Base-by-base conservation (phyloP, 2,329 filamentous ascomycete species). In the Ampelomyces quisqualis region DNA sequence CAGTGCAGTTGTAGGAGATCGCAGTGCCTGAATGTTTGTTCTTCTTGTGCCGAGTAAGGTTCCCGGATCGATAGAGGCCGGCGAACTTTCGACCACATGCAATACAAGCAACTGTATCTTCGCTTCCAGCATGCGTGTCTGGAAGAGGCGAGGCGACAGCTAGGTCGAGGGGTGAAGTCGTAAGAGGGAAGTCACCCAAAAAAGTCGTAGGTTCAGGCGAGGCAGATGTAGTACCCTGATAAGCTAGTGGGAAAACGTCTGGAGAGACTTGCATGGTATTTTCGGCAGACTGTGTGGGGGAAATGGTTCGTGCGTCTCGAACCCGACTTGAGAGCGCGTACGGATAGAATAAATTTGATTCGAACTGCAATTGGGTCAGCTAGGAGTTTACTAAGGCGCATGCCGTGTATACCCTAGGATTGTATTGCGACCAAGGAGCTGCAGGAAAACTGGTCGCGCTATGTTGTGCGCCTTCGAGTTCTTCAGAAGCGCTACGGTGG, bases 21-120 rank as follows among this genome's bases (percentile, higher is more conserved):
- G 13, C 26, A 2, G 21, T 14, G 7, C 18, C 27, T 8, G 40
- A 10, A 18, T 55, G 51, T 26, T 48, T 43, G 7, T 40, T 39
- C 17, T 34, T 35, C 4, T 39, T 14, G 23, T 52, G 49, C 11
- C 51, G 43, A 6, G 15, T 24, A 18, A 44, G 39, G 7, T 55
- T 55, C 3, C 49, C 44, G 2, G 30, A 34, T 9, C 28, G 13
- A 19, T 55, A 48, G 9, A n/a, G 5, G 2, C 49, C 48, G 4
- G 43, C 49, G 26, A 54, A 54, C 5, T 19, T 11, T 7, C 28
- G 26, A 10, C 23, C 22, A 17, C 51, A 54, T 13, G 34, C 18
- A 7, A 17, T 5, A 17, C 51, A 52, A 7, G 7, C 18, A 7
- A 39, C 6, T 8, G 10, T 19, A 14, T 14, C 26, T 15, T 40